Conservation (phyloP, 331 rosid genomes). For the Stylosanthes scabra region DNA sequence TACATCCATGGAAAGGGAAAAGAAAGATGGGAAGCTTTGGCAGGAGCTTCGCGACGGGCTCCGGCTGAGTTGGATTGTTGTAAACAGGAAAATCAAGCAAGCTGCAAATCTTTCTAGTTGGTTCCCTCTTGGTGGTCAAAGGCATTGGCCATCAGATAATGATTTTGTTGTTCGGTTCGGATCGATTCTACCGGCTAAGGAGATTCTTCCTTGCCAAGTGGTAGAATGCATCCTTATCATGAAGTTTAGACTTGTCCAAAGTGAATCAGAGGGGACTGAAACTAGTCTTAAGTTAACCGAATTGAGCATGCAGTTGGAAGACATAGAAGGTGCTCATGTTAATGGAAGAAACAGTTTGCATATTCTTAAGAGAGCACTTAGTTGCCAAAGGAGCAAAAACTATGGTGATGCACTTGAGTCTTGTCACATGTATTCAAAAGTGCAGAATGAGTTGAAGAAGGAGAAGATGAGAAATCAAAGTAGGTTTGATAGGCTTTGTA, state of each 20-base stretch:
- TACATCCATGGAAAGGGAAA: constrained; percentile 70
- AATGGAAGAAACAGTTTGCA: constrained; percentile 76
- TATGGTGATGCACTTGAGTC: constrained; percentile 70
- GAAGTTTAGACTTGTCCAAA: constrained; percentile 64
- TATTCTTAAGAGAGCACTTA: constrained; percentile 70
- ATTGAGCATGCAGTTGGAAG: constrained; percentile 85
- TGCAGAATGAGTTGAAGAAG: constrained; percentile 76
- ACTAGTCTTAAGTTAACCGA: constrained; percentile 70
- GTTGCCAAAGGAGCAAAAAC: constrained; percentile 71
- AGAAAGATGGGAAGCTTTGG: constrained; percentile 83
- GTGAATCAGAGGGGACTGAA: constrained; percentile 54
- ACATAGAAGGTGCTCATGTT: constrained; percentile 75
- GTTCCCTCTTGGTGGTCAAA: constrained; percentile 79
- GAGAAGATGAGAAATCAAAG: constrained; percentile 77
- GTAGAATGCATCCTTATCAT: constrained; percentile 75
- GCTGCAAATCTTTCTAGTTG: constrained; percentile 88
- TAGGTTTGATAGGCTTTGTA: constrained; percentile 72
- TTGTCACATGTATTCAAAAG: constrained; percentile 66
- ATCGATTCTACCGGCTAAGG: constrained; percentile 73
- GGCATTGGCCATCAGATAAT: constrained; percentile 89
- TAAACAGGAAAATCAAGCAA: constrained; percentile 67
- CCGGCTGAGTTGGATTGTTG: constrained; percentile 80
- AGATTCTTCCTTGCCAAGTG: constrained; percentile 74
- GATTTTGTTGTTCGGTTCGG: constrained; percentile 80
- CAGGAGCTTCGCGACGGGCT: constrained; percentile 71